These are phyloP conservation scores for Citrus maxima DNA, from an alignment of 345 rosid genomes.

Conservation along the genomic window DNA sequence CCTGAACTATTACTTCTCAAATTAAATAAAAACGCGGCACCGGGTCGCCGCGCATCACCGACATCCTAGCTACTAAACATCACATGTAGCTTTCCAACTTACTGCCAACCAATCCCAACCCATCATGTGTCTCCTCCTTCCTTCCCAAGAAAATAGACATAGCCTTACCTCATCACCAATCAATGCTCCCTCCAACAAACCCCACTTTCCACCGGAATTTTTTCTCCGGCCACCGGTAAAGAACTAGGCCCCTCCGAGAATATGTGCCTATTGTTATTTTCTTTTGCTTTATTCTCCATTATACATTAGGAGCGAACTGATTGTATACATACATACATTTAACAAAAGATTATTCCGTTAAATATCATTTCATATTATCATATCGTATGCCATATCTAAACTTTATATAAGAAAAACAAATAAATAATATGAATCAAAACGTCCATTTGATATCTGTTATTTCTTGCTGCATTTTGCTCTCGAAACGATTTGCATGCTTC, in stretches of 20 bases:
- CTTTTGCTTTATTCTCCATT: constrained; percentile 18
- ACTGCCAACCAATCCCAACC: background rate
- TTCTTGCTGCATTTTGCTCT: background rate
- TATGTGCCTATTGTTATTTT: background rate
- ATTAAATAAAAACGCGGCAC: constrained; percentile 16
- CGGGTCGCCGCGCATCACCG: constrained; percentile 31
- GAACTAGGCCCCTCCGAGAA: background rate
- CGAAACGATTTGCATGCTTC: too few relatives aligned
- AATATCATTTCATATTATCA: background rate
- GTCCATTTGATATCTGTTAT: background rate
- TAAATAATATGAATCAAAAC: too few relatives aligned
- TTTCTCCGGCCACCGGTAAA: background rate
- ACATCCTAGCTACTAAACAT: background rate
- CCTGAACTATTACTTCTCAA: background rate
- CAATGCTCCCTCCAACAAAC: background rate
- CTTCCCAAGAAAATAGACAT: constrained; percentile 3
- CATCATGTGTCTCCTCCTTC: constrained; percentile 4
- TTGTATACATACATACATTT: background rate
- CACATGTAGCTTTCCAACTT: background rate
- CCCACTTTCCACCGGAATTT: background rate
- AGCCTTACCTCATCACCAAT: background rate
- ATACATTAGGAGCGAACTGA: background rate
- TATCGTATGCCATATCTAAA: too few relatives aligned
- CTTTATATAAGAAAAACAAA: too few relatives aligned
- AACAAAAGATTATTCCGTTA: background rate